A percentile compares a stretch with the other conserved stretches of the same genome.
phyloP scores from a whole-genome alignment of 352 stramenopile genomes.

The Globisporangium echinulatum region DNA sequence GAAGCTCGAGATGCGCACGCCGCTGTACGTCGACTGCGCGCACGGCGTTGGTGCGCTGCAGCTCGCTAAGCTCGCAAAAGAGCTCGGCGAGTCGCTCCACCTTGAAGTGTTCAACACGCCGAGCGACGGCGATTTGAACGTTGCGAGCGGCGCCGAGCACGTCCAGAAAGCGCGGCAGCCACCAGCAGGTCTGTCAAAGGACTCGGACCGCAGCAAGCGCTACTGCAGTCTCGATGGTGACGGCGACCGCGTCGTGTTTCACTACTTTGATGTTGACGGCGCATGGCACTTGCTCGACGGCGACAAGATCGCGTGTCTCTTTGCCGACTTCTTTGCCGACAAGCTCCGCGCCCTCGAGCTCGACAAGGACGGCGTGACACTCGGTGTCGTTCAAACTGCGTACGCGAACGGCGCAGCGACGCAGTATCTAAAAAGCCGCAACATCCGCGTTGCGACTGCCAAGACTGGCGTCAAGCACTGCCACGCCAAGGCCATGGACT shows the following conservation, averaged over 20 bases:
- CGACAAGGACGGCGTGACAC: constrained; percentile 72
- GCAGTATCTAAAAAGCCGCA: constrained; percentile 75
- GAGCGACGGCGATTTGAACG: constrained; percentile 91
- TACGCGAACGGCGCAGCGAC: constrained; percentile 98
- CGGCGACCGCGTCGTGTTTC: constrained; percentile 97
- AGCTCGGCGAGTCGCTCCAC: constrained; percentile 71
- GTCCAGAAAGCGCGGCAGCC: constrained; percentile 92
- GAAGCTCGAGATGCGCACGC: constrained; percentile 69
- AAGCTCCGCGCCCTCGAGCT: constrained; percentile 79
- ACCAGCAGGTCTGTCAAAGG: constrained; percentile 57
- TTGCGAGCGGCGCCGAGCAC: constrained; percentile 94
- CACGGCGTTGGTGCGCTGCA: constrained; percentile 89
- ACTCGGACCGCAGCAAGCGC: constrained; percentile 63
- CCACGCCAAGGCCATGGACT: constrained; percentile 92
- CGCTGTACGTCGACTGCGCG: constrained; percentile 90
- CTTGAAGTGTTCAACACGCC: constrained; percentile 80
- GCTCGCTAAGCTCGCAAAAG: constrained; percentile 68
- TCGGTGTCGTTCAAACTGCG: constrained; percentile 98
- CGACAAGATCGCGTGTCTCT: constrained; percentile 97
- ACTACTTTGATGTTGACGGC: constrained; percentile 83
- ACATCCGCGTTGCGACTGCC: constrained; percentile 80
- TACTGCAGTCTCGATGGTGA: constrained; percentile 97
- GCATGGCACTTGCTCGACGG: constrained; percentile 92
- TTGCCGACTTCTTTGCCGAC: constrained; percentile 91
- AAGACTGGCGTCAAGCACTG: constrained; percentile 99